These are phyloP conservation scores for Aspergillus mulundensis DNA, from an alignment of 495 filamentous ascomycete genomes.

Conservation along the genomic window DNA sequence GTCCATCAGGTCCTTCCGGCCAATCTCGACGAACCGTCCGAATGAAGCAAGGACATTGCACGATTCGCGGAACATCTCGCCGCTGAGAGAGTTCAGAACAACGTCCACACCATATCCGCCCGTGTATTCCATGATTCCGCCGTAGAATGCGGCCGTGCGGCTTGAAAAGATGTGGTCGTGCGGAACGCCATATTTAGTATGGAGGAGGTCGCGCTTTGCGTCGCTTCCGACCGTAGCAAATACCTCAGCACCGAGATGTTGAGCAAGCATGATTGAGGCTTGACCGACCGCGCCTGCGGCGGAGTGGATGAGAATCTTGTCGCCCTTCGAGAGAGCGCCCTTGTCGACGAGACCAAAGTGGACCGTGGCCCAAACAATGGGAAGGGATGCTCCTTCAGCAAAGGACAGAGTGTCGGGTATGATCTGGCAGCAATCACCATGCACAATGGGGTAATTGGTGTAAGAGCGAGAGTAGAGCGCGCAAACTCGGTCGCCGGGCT, in stretches of 20 bases:
- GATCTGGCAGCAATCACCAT: slow-evolving; percentile 39
- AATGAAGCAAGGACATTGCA: slow-evolving; percentile 43
- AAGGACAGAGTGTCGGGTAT: slow-evolving; percentile 13
- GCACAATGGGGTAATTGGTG: slow-evolving; percentile 18
- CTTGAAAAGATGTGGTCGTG: slow-evolving; percentile 55
- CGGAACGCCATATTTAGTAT: slow-evolving; percentile 44
- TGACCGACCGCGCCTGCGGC: slow-evolving; percentile 58
- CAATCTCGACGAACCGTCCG: slow-evolving; percentile 52
- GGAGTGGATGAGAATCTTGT: slow-evolving; percentile 56
- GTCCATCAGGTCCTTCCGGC: slow-evolving; percentile 34
- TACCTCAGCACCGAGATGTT: slow-evolving; percentile 53
- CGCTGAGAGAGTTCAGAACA: slow-evolving; percentile 49
- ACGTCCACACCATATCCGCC: slow-evolving; percentile 51
- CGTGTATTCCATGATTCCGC: slow-evolving; percentile 38
- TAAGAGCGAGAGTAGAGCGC: slow-evolving; percentile 28
- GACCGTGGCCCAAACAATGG: slow-evolving; percentile 8
- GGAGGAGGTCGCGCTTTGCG: slow-evolving; percentile 51
- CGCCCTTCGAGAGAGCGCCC: slow-evolving; percentile 40
- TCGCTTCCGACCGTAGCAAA: slow-evolving; percentile 53
- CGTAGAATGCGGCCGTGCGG: slow-evolving; percentile 38
- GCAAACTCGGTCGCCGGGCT: slow-evolving; percentile 44
- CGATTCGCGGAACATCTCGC: slow-evolving; percentile 36
- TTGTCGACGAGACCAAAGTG: slow-evolving; percentile 25
- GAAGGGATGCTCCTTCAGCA: slow-evolving; percentile 10
- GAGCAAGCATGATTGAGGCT: slow-evolving; percentile 54